Conservation (phyloP, 2,329 filamentous ascomycete genomes). For the Hymenoscyphus repandus region DNA sequence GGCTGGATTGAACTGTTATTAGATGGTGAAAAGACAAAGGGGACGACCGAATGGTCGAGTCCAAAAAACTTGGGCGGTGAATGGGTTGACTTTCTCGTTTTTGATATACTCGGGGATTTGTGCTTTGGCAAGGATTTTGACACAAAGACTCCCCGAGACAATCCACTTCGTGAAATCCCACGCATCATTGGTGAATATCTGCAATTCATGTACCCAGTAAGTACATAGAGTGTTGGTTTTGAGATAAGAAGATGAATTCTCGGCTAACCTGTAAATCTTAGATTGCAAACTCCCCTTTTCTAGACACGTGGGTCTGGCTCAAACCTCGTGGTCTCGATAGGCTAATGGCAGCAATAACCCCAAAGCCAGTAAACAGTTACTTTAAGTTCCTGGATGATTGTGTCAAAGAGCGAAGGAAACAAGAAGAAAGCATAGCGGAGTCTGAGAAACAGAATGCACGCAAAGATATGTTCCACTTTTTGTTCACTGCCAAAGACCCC, state of each 20-base stretch:
- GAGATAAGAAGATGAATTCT: neutral
- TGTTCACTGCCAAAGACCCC: constrained; percentile 60
- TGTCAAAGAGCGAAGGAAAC: neutral
- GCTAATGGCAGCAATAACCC: neutral
- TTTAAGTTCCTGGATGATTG: neutral
- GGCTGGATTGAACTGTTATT: constrained; percentile 5
- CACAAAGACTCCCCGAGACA: neutral
- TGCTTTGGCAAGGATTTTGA: constrained; percentile 3
- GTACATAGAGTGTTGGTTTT: neutral
- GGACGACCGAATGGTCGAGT: constrained; percentile 1
- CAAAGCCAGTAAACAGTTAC: neutral
- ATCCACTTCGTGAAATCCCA: constrained; percentile 1
- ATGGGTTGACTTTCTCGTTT: neutral
- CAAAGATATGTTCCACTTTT: constrained; percentile 67
- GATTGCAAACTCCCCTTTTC: neutral
- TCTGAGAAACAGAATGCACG: constrained; percentile 41
- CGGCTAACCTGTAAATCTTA: neutral
- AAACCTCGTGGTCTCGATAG: constrained; percentile 5
- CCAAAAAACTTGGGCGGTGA: constrained; percentile 1
- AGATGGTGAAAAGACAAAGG: neutral
- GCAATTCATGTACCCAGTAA: constrained; percentile 4
- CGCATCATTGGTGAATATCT: constrained; percentile 3
- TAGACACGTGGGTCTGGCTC: neutral
- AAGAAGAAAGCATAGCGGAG: neutral
- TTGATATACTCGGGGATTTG: constrained; percentile 7